Percentiles rank a stretch among this genome's conserved stretches.
These are phyloP conservation scores for Xylaria sp. DNA, from an alignment of 2,329 filamentous ascomycete species.

Conservation along the genomic window DNA sequence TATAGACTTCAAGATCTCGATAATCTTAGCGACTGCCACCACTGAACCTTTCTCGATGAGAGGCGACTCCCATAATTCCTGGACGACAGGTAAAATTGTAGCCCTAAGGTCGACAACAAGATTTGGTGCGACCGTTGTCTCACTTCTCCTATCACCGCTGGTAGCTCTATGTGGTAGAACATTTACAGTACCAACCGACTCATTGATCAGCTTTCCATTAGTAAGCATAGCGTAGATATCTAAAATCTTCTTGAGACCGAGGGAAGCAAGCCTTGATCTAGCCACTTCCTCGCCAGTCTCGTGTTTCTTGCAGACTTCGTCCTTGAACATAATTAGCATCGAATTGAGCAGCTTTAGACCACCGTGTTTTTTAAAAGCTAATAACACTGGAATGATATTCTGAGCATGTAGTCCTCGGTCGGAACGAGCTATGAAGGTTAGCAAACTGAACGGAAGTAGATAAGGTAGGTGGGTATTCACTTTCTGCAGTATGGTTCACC, in stretches of 20 bases:
- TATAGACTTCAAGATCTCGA: constrained; percentile 82
- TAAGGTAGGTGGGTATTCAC: constrained; percentile 22
- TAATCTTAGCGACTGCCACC: constrained; percentile 75
- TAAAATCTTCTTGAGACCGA: constrained; percentile 80
- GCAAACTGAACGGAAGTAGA: constrained; percentile 29
- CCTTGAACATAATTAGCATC: constrained; percentile 72
- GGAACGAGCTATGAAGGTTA: constrained; percentile 47
- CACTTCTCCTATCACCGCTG: constrained; percentile 50
- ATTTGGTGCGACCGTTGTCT: constrained; percentile 63
- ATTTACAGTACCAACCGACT: constrained; percentile 67
- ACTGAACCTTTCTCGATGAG: constrained; percentile 82
- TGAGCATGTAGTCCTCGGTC: constrained; percentile 57
- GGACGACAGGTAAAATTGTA: constrained; percentile 76
- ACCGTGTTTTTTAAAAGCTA: constrained; percentile 82
- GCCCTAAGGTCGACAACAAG: constrained; percentile 86
- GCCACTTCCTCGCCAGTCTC: constrained; percentile 51
- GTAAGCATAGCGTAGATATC: constrained; percentile 79
- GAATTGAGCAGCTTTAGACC: constrained; percentile 77
- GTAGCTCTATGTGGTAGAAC: constrained; percentile 45
- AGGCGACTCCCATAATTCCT: constrained; percentile 82
- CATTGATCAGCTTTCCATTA: constrained; percentile 78
- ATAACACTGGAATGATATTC: constrained; percentile 76
- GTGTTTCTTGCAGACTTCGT: constrained; percentile 54
- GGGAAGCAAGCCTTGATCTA: constrained; percentile 55
- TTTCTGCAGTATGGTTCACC: constrained; percentile 63